Evolutionary conservation across 495 filamentous ascomycete genomes (phyloP).

Genomic region (Xylaria curta): DNA sequence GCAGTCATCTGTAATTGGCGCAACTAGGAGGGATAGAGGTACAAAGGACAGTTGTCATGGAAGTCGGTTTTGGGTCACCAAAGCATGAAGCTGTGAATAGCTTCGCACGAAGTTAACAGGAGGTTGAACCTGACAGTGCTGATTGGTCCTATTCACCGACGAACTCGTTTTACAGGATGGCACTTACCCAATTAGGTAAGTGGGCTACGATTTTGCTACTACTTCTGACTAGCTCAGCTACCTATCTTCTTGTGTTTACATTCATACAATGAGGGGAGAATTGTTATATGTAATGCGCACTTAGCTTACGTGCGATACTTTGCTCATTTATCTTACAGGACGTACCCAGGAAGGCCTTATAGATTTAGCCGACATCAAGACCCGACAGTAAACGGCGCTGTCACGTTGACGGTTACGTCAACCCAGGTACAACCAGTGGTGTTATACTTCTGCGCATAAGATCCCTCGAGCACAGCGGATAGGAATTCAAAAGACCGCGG

Average conservation of each 20-base stretch:
- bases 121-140: background rate
- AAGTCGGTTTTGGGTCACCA: background rate
- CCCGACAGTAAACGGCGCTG: background rate
- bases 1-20: too few species aligned
- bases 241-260: too few species aligned
- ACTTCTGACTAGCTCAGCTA: background rate
- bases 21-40: background rate
- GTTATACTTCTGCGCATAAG: constrained; percentile 20
- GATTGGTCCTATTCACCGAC: background rate
- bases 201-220: background rate
- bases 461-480: constrained; percentile 32
- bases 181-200: constrained; percentile 1
- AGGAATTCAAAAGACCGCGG: constrained; percentile 35
- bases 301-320: background rate
- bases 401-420: constrained; percentile 24
- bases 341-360: too few species aligned
- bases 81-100: constrained; percentile 16
- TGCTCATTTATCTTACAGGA: too few species aligned
- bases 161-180: background rate
- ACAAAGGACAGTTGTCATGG: background rate
- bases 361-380: background rate
- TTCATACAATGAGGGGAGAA: background rate
- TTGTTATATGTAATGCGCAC: background rate
- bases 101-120: background rate
- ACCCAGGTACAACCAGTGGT: constrained; percentile 20